Base-by-base conservation (phyloP, 1,284 basidiomycete genomes). In the Cutaneotrichosporon sp. region DNA sequence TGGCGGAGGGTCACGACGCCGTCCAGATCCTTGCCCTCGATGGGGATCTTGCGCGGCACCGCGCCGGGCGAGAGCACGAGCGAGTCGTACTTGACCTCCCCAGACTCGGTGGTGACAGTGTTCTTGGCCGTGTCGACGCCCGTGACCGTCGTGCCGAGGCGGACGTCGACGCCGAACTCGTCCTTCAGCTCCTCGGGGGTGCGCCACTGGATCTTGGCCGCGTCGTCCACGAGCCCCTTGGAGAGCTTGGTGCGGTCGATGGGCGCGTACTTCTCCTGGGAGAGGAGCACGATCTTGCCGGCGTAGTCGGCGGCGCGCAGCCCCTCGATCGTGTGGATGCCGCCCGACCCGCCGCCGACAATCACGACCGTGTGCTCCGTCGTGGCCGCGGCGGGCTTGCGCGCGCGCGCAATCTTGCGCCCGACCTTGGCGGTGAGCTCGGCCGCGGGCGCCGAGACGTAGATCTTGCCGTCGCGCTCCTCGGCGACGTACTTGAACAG, bases 221-320 rank as follows among this genome's bases (percentile, higher is more conserved):
- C 80, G 69, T 94, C 90, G 22, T 89, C 87, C 43, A 90, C 84
- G 46, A 95, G 85, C 6, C 87, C 87, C 79, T 97, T 97, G 81
- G 91, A 94, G 63, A 97, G 83, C 81, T 91, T 95, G 50, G 93
- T 92, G 61, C 64, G 53, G 80, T 97, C 94, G 69, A 97, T 91
- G 1, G 94, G 93, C 16, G 88, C 84, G 75, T 94, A 82, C 11
- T 83, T 80, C 79, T 97, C 94, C 71, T 89, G 87, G 22, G 88
- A 87, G 24, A 97, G 77, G 53, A 97, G 81, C 2, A 88, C 91
- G 72, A 97, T 91, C 9, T 86, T 83, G 20, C 86, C 89, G 43
- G 83, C 82, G 81, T 87, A 97, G 24, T 89, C 89, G 72, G 89
- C 84, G 84, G 92, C 89, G 64, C 93, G 83, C 70, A 97, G 80